Evolutionary conservation across 768 basidiomycete species (phyloP), one percentile per base, ranked within the genome.

Genomic region (Chalciporus piperatus): DNA sequence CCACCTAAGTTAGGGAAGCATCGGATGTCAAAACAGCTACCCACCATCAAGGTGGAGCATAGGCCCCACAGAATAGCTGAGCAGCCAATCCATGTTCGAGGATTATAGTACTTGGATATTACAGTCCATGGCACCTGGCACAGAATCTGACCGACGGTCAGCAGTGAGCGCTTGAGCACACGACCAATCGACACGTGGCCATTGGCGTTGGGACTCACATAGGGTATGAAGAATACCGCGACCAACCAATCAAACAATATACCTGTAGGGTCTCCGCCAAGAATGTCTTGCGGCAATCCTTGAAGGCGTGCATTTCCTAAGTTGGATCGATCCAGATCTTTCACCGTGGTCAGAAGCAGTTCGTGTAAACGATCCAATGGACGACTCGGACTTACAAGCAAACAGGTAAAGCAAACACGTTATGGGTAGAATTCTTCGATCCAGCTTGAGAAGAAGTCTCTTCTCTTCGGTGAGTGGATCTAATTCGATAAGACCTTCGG

Each of bases 281-380:
- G 79, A 12, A 74, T 70, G 53, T 90, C 85, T 35, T 79, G 63
- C 3, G 84, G 78, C 12, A 92, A 69, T 11, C 86, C 84, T 69
- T 86, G 86, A 35, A 90, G 71, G 45, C 88, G 78, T 42, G 89
- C 89, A 62, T 92, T 91, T 14, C 89, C 89, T 38, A 90, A 62
- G 62, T 90, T 90, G 0, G 85, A 83, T 48, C 90, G 80, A 65
- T 92, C 89, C 45, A 92, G 74, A 63, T 83, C 68, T 71, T n/a
- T 22, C 22, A 22, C 22, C 22, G 30, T 9, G 14, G 45, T 50
- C 41, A 50, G 40, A 43, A 12, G 7, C 10, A 25, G 41, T 12
- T 11, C 10, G 28, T 20, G 25, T 32, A 12, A 47, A 11, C 17
- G n/a, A 14, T 32, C 17, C 4, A 17, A 23, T 10, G 30, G 13